phyloP scores from a whole-genome alignment of 1,139 yeast species.

The Torulaspora globosa region DNA sequence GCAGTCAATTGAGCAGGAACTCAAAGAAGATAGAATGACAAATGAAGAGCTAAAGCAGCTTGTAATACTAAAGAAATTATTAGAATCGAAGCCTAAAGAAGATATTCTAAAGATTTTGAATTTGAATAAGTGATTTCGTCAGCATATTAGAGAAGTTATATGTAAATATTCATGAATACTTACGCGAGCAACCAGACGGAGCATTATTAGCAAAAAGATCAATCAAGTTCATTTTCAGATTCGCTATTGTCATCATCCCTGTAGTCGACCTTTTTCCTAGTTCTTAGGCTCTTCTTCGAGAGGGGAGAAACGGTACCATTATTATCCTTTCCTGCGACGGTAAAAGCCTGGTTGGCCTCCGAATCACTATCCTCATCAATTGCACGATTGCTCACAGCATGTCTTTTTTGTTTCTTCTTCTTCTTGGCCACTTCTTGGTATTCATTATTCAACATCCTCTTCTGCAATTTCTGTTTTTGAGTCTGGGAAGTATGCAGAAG shows the following conservation, averaged over 20 bases:
- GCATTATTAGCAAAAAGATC: neutral
- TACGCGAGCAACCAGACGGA: constrained; percentile 1
- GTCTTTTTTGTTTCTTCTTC: constrained; percentile 10
- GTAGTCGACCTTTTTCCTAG: constrained; percentile 42
- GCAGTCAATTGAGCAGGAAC: constrained; percentile 33
- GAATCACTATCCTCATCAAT: constrained; percentile 11
- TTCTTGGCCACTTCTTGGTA: constrained; percentile 17
- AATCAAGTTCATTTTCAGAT: constrained; percentile 25
- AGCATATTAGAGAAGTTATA: neutral
- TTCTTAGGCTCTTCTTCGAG: constrained; percentile 49
- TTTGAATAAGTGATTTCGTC: constrained; percentile 8
- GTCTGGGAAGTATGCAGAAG: constrained; percentile 31
- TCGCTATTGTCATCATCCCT: constrained; percentile 38
- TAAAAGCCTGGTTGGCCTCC: constrained; percentile 19
- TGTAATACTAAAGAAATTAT: constrained; percentile 52
- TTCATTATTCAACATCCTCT: constrained; percentile 31
- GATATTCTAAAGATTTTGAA: constrained; percentile 56
- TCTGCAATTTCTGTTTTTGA: constrained; percentile 32
- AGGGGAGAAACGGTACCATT: constrained; percentile 25
- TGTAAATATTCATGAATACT: constrained; percentile 7
- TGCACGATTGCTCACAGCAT: neutral
- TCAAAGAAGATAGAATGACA: constrained; percentile 17
- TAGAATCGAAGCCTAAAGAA: constrained; percentile 67
- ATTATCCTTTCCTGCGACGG: constrained; percentile 13
- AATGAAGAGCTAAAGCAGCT: constrained; percentile 51